A percentile compares a stretch with the other conserved stretches of the same genome.
phyloP scores from a whole-genome alignment of 805 yeast species.

The Metschnikowia koreensis region DNA sequence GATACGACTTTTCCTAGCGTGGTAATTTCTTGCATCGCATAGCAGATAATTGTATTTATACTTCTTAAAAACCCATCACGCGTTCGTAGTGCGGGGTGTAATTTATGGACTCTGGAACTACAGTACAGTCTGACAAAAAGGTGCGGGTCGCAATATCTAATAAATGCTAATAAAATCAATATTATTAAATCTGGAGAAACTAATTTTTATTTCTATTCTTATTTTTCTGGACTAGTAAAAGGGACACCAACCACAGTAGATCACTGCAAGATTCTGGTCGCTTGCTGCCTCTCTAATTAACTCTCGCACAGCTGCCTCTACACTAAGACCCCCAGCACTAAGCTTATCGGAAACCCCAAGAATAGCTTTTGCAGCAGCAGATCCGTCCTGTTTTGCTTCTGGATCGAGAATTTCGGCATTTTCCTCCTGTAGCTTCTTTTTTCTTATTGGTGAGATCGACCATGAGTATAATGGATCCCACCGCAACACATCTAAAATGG shows the following conservation, averaged over 20 bases:
- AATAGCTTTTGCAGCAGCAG: constrained; percentile 81
- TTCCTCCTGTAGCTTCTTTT: constrained; percentile 50
- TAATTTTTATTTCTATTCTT: background rate
- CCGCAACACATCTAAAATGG: constrained; percentile 78
- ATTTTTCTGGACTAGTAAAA: constrained; percentile 42
- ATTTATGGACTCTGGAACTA: too few species aligned
- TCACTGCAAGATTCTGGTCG: constrained; percentile 61
- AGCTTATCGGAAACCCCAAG: constrained; percentile 70
- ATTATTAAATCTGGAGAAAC: background rate
- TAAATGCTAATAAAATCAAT: background rate
- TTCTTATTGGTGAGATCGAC: constrained; percentile 77
- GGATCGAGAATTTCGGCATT: constrained; percentile 18
- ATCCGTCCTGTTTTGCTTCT: constrained; percentile 41
- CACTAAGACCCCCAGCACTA: constrained; percentile 62
- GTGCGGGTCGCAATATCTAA: background rate
- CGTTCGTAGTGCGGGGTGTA: too few species aligned
- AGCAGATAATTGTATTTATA: background rate
- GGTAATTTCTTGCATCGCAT: background rate
- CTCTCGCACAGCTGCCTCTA: constrained; percentile 82
- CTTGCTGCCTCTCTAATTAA: constrained; percentile 75
- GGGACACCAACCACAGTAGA: constrained; percentile 86
- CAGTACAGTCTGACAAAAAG: too few species aligned
- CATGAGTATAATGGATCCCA: constrained; percentile 95
- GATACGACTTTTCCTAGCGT: constrained; percentile 2
- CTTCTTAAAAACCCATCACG: background rate